Percentiles rank a stretch among this genome's conserved stretches.
Conservation (phyloP, 228 moss, liverwort and hornwort species). For the Sphagnum magellanicum region DNA sequence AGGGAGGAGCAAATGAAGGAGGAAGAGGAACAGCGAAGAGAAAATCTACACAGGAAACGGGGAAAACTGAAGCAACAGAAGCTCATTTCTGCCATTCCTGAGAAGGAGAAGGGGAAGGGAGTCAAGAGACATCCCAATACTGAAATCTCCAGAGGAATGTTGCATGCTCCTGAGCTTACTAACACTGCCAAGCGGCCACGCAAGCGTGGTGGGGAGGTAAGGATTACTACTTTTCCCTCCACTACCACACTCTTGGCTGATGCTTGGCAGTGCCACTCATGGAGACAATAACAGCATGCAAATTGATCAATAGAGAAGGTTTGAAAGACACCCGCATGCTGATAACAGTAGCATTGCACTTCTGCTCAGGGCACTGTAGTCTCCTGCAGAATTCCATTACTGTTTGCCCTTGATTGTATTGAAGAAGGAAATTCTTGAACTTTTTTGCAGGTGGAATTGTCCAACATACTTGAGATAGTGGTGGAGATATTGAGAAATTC, state of each 20-base stretch:
- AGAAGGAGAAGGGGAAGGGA: slow-evolving; percentile 40
- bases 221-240: not conserved
- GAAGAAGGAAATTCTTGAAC: not conserved
- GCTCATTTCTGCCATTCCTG: slow-evolving; percentile 18
- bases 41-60: slow-evolving; percentile 21
- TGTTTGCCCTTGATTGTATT: not conserved
- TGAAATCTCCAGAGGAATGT: slow-evolving; percentile 12
- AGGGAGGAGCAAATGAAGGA: slow-evolving; percentile 28
- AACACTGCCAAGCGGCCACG: slow-evolving; percentile 74
- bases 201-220: slow-evolving; percentile 94
- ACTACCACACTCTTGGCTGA: not conserved
- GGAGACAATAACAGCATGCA: no score
- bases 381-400: no score
- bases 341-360: no score
- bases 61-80: slow-evolving; percentile 35
- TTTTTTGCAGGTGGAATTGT: slow-evolving; percentile 67
- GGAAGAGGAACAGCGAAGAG: slow-evolving; percentile 20
- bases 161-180: slow-evolving; percentile 23
- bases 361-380: no score
- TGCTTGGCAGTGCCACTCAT: no score
- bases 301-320: no score
- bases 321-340: no score
- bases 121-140: slow-evolving; percentile 25
- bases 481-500: slow-evolving; percentile 58
- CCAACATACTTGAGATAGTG: slow-evolving; percentile 78